These are phyloP conservation scores for Monilinia laxa DNA, from an alignment of 2,329 filamentous ascomycete species.

Conservation along the genomic window DNA sequence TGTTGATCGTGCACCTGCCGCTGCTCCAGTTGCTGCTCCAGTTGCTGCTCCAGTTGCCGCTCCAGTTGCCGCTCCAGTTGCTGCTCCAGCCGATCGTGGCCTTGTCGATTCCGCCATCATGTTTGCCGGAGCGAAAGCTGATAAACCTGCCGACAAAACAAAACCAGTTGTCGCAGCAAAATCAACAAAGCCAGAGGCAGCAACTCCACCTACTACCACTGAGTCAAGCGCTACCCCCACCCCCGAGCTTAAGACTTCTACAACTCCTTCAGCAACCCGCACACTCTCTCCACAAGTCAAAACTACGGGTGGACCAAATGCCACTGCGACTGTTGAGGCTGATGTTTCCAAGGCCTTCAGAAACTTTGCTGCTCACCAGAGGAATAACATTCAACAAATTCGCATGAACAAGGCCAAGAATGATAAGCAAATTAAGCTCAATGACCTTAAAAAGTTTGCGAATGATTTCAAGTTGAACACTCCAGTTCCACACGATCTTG, in stretches of 20 bases:
- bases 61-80: background rate
- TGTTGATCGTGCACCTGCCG: constrained; percentile 63
- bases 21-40: background rate
- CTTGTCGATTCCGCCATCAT: constrained; percentile 89
- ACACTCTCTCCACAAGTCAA: constrained; percentile 36
- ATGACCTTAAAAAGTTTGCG: constrained; percentile 93
- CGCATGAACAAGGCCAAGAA: constrained; percentile 59
- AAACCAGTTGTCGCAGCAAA: constrained; percentile 38
- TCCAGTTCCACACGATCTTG: constrained; percentile 85
- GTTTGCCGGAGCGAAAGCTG: constrained; percentile 65
- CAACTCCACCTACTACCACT: constrained; percentile 37
- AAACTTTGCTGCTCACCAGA: constrained; percentile 59
- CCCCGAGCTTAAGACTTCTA: constrained; percentile 33
- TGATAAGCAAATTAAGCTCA: constrained; percentile 90
- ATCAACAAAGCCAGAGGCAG: constrained; percentile 31
- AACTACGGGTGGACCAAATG: constrained; percentile 48
- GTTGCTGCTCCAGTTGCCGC: too few species aligned
- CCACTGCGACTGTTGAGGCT: constrained; percentile 59
- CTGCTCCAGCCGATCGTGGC: constrained; percentile 10
- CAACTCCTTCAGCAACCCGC: constrained; percentile 41
- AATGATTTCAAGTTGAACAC: constrained; percentile 91
- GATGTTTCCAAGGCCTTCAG: constrained; percentile 65
- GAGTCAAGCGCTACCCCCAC: constrained; percentile 34
- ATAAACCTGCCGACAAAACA: constrained; percentile 35
- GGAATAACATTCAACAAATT: constrained; percentile 55